Evolutionary conservation across 768 basidiomycete genomes (phyloP).

Genomic region (Gautieria morchelliformis): DNA sequence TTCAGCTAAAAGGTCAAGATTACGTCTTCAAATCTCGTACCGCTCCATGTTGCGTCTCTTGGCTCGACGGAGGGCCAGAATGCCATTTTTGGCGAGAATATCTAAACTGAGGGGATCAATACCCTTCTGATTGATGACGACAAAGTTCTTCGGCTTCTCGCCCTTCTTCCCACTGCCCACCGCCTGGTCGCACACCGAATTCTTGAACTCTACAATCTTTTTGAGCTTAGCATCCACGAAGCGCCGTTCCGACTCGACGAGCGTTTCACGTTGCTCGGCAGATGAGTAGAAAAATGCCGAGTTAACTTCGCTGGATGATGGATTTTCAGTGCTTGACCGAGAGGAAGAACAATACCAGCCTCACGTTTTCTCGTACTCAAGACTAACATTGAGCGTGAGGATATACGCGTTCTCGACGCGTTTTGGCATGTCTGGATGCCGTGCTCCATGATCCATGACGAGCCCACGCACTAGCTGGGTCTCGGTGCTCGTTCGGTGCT

Average conservation of each 20-base stretch:
- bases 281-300: constrained; percentile 99
- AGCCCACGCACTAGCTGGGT: constrained; percentile 92
- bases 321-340: constrained; percentile 2
- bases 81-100: constrained; percentile 93
- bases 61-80: constrained; percentile 86
- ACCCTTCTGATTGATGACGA: constrained; percentile 97
- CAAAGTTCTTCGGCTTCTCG: constrained; percentile 63
- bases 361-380: constrained; percentile 99
- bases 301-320: constrained; percentile 79
- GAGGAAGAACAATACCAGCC: constrained; percentile 21
- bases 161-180: constrained; percentile 72
- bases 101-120: constrained; percentile 97
- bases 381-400: constrained; percentile 89
- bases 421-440: constrained; percentile 99
- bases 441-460: constrained; percentile 92
- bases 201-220: constrained; percentile 96
- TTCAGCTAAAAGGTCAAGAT: constrained; percentile 2
- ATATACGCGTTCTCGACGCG: constrained; percentile 94
- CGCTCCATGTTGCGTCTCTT: constrained; percentile 99
- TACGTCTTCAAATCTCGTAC: constrained; percentile 31
- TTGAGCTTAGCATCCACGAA: constrained; percentile 91
- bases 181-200: constrained; percentile 89
- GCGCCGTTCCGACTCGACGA: constrained; percentile 92
- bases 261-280: constrained; percentile 95
- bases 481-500: constrained; percentile 95